Evolutionary conservation across 352 stramenopile species (phyloP).

Genomic region (Phytophthora pinifolia): DNA sequence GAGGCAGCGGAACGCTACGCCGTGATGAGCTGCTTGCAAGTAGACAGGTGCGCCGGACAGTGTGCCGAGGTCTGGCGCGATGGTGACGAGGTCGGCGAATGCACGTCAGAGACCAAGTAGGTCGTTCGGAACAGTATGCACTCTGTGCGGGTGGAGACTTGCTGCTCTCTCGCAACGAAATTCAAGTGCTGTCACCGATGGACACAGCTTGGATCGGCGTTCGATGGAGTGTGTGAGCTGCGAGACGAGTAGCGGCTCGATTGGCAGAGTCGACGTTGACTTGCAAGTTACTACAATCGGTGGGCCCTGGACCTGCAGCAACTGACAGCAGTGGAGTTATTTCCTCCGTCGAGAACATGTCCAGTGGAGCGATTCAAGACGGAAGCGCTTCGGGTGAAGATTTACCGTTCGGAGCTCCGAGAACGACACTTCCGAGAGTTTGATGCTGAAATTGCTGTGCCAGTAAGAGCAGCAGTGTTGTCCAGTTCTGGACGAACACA

Average conservation of each 20-base stretch:
- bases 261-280: not conserved
- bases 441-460: conserved; percentile 2
- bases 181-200: not conserved
- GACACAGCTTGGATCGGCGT: conserved; percentile 7
- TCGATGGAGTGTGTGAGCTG: conserved; percentile 32
- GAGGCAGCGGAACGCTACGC: conserved; percentile 3
- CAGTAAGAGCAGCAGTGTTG: no score
- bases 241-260: not conserved
- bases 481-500: not conserved
- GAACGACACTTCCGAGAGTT: conserved; percentile 4
- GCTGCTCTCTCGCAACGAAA: conserved; percentile 9
- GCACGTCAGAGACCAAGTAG: conserved; percentile 1
- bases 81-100: not conserved
- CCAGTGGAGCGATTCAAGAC: not conserved
- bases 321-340: not conserved
- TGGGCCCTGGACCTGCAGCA: not conserved
- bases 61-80: conserved; percentile 33
- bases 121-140: conserved; percentile 21
- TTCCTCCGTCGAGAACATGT: not conserved
- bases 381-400: not conserved
- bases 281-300: not conserved
- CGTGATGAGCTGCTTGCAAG: conserved; percentile 17
- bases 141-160: conserved; percentile 15
- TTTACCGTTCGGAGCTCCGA: conserved; percentile 4
- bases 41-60: conserved; percentile 12